phyloP scores from a whole-genome alignment of 331 rosid genomes.

The Ulmus americana region DNA sequence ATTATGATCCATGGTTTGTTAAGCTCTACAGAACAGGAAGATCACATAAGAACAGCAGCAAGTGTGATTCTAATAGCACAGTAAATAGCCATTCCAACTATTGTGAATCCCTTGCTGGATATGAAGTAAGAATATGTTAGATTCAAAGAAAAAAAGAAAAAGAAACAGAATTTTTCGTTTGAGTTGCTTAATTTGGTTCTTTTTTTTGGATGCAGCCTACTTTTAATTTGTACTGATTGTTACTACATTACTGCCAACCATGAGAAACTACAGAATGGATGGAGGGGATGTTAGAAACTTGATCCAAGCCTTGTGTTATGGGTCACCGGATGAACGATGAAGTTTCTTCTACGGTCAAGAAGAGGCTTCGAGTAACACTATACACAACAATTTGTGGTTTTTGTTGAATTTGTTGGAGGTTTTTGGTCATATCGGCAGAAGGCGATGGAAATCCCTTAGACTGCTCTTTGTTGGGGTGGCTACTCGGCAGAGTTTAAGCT shows the following conservation, averaged over 20 bases:
- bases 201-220: constrained; percentile 27
- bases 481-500: too few species aligned
- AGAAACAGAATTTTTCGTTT: background rate
- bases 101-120: constrained; percentile 21
- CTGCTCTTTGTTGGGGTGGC: too few species aligned
- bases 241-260: background rate
- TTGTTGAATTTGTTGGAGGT: too few species aligned
- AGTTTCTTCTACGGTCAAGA: too few species aligned
- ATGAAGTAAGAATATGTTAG: constrained; percentile 15
- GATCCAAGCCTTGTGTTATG: background rate
- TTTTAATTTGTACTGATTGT: constrained; percentile 20
- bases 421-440: too few species aligned
- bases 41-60: constrained; percentile 25
- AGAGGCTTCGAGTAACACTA: too few species aligned
- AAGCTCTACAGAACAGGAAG: constrained; percentile 37
- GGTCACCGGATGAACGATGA: background rate
- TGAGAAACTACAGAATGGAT: background rate
- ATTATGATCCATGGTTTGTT: constrained; percentile 40
- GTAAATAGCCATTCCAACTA: constrained; percentile 23
- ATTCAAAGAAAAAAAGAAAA: too few species aligned
- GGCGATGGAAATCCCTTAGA: too few species aligned
- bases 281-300: background rate
- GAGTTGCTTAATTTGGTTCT: constrained; percentile 3
- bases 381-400: too few species aligned
- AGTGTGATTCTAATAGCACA: constrained; percentile 22